Base-by-base conservation (phyloP, 1,139 yeast species). In the Waltiozyma sp. region DNA sequence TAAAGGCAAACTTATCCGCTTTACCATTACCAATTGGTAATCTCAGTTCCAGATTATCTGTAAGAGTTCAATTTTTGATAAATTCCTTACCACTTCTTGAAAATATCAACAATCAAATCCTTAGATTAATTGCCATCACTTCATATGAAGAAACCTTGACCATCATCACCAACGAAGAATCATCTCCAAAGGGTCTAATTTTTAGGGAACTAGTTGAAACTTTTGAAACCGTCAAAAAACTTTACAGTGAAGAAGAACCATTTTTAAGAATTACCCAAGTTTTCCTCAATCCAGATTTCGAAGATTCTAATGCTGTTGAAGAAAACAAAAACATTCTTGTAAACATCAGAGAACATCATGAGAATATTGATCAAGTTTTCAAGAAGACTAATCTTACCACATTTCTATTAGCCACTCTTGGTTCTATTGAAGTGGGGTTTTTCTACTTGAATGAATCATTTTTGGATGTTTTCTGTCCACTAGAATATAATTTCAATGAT, bases 341-440 rank as follows among this genome's bases (percentile, higher is more conserved):
- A 15, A 43, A 43, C n/a, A 37, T 55, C 40, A 51, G 45, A 40
- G 47, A 47, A 16, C 38, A 50, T n/a, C 55, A 54, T 40, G 53
- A 49, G 19, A 36, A 43, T 3, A 46, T 53, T 37, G 85, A 78
- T 48, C 72, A 81, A 19, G 79, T 91, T 0, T 61, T 89, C 36
- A 75, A 95, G 47, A 85, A 89, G 53, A 85, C 88, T 2, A 91
- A 91, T 55, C 63, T 91, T 52, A 86, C 96, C 0, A 87, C 96
- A 0, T 91, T 88, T 58, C 67, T 87, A 38, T 75, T 88, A 15
- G 94, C 96, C 0, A 77, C 93, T 1, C 69, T 88, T 48, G 95
- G 96, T 41, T 73, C 86, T 7, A 73, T 84, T 46, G 93, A 86
- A 49, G 82, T 86, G 41, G 97, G 96, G 1, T 88, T 91, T 59